Percentiles rank a stretch among this genome's conserved stretches.
Conservation (phyloP, 306 rosid species). For the Amphicarpaea edgeworthii region DNA sequence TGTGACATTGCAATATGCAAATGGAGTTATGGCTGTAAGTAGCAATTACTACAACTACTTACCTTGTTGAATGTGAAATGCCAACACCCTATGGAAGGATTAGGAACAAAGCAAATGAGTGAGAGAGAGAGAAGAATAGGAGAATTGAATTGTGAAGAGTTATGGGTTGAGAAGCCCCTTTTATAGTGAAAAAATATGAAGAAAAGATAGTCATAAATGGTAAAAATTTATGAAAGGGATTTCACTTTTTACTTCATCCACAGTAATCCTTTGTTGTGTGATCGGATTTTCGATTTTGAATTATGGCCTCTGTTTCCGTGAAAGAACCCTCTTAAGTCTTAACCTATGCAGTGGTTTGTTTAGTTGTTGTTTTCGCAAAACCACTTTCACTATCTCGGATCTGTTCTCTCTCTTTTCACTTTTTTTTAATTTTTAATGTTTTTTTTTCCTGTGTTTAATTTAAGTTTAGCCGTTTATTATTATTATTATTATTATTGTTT, state of each 20-base stretch:
- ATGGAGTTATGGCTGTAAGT: background rate
- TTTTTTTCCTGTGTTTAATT: too few species aligned
- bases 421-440: background rate
- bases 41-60: background rate
- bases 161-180: background rate
- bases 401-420: background rate
- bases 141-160: slow-evolving; percentile 32
- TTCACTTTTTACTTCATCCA: too few species aligned
- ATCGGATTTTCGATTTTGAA: background rate
- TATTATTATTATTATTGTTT: background rate
- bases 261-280: too few species aligned
- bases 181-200: background rate
- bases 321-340: slow-evolving; percentile 7
- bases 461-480: background rate
- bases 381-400: slow-evolving; percentile 40
- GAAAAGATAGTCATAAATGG: background rate
- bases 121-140: background rate
- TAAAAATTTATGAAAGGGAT: background rate
- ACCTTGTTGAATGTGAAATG: slow-evolving; percentile 32
- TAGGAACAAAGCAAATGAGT: background rate
- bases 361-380: slow-evolving; percentile 54
- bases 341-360: slow-evolving; percentile 66
- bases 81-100: background rate
- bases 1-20: background rate
- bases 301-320: slow-evolving; percentile 1